Evolutionary conservation across 345 rosid species (phyloP).

Genomic region (Gossypium bickii): DNA sequence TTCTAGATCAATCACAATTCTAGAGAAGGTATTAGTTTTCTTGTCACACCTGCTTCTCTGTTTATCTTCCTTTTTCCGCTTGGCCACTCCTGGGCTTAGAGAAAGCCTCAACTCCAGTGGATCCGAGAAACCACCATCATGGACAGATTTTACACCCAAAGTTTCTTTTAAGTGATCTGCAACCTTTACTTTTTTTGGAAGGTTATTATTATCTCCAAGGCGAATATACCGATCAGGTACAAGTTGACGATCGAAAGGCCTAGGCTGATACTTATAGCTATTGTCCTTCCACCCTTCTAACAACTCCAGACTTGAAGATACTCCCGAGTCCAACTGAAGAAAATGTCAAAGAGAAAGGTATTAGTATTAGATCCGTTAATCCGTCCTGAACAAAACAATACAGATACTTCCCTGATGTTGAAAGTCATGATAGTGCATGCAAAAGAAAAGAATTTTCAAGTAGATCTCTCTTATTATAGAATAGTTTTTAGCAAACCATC

Average conservation of each 20-base stretch:
- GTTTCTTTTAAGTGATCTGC: slow-evolving; percentile 13
- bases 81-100: slow-evolving; percentile 26
- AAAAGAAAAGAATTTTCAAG: not conserved
- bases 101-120: slow-evolving; percentile 39
- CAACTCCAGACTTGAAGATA: slow-evolving; percentile 14
- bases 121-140: slow-evolving; percentile 6
- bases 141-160: not conserved
- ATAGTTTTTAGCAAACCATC: not conserved
- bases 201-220: slow-evolving; percentile 17
- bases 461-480: not conserved
- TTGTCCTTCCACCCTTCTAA: slow-evolving; percentile 12
- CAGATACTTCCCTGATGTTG: not conserved
- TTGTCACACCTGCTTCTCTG: slow-evolving; percentile 14
- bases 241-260: slow-evolving; percentile 28
- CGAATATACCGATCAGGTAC: slow-evolving; percentile 29
- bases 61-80: slow-evolving; percentile 16
- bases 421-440: not conserved
- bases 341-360: not conserved
- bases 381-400: not conserved
- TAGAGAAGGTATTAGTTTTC: slow-evolving; percentile 19
- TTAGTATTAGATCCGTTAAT: not conserved
- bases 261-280: slow-evolving; percentile 19
- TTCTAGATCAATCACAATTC: slow-evolving; percentile 34
- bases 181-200: slow-evolving; percentile 16
- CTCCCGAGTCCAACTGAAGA: slow-evolving; percentile 26